Evolutionary conservation across 2,329 filamentous ascomycete species (phyloP).

Genomic region (Colletotrichum scovillei): DNA sequence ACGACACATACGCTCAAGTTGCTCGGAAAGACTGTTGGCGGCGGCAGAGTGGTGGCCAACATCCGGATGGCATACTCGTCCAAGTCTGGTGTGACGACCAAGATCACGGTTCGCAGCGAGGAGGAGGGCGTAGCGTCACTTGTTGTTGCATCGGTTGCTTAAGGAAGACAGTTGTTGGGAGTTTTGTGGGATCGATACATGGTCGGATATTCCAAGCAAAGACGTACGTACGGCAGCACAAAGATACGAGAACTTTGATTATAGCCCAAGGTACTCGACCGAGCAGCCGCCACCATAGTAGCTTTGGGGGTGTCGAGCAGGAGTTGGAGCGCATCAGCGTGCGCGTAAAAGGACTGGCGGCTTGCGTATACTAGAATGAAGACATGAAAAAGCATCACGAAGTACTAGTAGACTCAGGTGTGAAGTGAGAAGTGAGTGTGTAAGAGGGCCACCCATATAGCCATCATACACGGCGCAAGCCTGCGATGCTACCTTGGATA

Average conservation of each 20-base stretch:
- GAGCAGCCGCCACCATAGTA: conserved; percentile 19
- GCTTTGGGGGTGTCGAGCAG: background rate
- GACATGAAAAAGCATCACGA: conserved; percentile 31
- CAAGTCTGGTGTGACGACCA: conserved; percentile 94
- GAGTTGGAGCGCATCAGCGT: conserved; percentile 15
- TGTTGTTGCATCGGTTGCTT: conserved; percentile 87
- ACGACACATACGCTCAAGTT: conserved; percentile 96
- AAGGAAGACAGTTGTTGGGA: conserved; percentile 46
- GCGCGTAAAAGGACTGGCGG: conserved; percentile 25
- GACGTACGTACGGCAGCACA: conserved; percentile 19
- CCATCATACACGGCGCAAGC: background rate
- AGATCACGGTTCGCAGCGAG: conserved; percentile 91
- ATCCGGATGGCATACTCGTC: conserved; percentile 94
- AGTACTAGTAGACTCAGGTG: background rate
- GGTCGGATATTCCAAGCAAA: conserved; percentile 31
- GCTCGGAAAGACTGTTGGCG: conserved; percentile 92
- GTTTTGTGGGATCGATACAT: conserved; percentile 35
- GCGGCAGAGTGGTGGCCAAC: conserved; percentile 87
- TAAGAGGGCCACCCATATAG: background rate
- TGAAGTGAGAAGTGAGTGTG: background rate
- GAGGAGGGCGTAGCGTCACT: conserved; percentile 90
- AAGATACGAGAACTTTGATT: conserved; percentile 17
- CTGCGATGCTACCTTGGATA: background rate
- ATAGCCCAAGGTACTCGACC: conserved; percentile 21
- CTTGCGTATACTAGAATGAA: conserved; percentile 35